These are phyloP conservation scores for Podospora pseudoanserina DNA, from an alignment of 495 filamentous ascomycete species.

Conservation along the genomic window DNA sequence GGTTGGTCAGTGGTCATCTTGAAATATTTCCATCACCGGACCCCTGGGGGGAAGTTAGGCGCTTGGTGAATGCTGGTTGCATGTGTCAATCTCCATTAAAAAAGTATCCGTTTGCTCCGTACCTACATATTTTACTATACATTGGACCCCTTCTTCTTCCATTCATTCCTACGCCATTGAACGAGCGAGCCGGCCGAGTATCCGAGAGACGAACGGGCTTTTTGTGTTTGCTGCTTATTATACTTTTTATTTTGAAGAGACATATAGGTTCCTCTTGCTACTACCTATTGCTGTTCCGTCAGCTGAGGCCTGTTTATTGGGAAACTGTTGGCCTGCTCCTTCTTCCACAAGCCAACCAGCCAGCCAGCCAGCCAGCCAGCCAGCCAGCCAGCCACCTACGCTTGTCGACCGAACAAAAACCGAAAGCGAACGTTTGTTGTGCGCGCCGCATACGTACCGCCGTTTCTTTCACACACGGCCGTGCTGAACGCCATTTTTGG, in stretches of 20 bases:
- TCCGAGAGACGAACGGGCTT: not conserved
- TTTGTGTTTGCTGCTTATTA: not conserved
- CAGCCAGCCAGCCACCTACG: no score
- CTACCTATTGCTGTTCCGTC: not conserved
- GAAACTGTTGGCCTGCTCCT: not conserved
- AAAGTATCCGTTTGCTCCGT: not conserved
- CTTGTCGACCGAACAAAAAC: not conserved
- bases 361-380: no score
- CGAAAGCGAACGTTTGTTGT: not conserved
- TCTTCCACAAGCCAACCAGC: not conserved
- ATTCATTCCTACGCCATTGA: not conserved
- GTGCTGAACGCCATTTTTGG: slow-evolving; percentile 5
- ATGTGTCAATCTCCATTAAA: not conserved
- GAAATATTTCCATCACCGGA: not conserved
- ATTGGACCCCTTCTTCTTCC: not conserved
- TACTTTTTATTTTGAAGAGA: not conserved
- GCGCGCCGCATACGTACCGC: not conserved
- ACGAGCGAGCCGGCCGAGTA: not conserved
- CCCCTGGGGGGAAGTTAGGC: not conserved
- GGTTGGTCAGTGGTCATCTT: no score
- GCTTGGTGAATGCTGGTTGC: not conserved
- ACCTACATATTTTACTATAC: not conserved
- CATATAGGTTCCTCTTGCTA: no score
- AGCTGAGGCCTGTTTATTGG: not conserved
- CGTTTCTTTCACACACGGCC: not conserved